Conservation (phyloP, 345 rosid genomes). For the Salix purpurea region DNA sequence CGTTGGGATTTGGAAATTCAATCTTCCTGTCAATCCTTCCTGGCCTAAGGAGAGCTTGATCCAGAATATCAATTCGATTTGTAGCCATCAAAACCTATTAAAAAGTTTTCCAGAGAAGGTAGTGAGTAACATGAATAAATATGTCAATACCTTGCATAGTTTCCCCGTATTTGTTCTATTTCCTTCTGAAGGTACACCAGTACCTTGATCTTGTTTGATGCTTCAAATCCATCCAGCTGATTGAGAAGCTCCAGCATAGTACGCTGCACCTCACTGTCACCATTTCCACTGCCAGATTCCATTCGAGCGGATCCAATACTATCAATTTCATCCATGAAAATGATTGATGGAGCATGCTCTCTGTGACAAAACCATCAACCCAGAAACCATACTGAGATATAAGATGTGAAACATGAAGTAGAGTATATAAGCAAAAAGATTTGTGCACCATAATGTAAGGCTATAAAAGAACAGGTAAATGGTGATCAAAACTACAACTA, state of each 20-base stretch:
- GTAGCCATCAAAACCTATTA: conserved; percentile 92
- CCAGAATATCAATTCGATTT: conserved; percentile 19
- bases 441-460: neutral
- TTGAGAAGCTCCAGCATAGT: conserved; percentile 99
- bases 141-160: neutral
- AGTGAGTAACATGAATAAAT: neutral
- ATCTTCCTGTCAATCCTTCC: conserved; percentile 20
- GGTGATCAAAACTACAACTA: neutral
- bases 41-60: conserved; percentile 15
- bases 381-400: neutral
- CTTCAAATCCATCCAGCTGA: conserved; percentile 97
- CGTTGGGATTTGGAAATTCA: conserved; percentile 69
- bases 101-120: neutral
- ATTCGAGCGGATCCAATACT: conserved; percentile 98
- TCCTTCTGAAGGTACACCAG: neutral
- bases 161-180: neutral
- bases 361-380: conserved; percentile 28
- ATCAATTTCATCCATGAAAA: conserved; percentile 97
- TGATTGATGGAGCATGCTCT: conserved; percentile 97
- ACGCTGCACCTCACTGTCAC: conserved; percentile 96
- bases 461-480: neutral
- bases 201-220: conserved; percentile 99
- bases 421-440: neutral
- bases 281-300: conserved; percentile 99
- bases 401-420: conserved; percentile 4